A percentile compares a stretch with the other conserved stretches of the same genome.
Evolutionary conservation across 176 grass and related monocot species (phyloP).

Genomic region (Oryza meyeriana): DNA sequence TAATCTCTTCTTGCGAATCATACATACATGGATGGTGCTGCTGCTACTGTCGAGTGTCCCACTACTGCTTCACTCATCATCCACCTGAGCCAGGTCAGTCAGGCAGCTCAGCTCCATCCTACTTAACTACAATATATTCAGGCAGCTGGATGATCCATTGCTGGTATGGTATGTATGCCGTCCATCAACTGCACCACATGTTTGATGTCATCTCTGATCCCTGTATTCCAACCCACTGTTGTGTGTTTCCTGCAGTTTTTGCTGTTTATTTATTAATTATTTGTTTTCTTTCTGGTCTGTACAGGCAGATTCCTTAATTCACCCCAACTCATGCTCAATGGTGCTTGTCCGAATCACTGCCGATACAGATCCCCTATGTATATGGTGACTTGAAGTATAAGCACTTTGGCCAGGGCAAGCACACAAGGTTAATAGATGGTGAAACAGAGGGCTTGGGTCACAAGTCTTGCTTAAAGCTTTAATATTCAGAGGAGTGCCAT

Average conservation of each 20-base stretch:
- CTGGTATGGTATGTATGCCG: slow-evolving; percentile 18
- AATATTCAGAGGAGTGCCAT: not conserved
- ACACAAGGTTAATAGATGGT: too few relatives aligned
- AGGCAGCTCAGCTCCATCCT: not conserved
- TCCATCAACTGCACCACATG: slow-evolving; percentile 42
- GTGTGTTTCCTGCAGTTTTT: not conserved
- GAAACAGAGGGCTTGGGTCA: too few relatives aligned
- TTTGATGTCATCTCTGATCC: slow-evolving; percentile 25
- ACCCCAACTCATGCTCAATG: not conserved
- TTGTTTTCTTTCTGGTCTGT: not conserved
- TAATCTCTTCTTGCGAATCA: not conserved
- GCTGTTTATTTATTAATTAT: not conserved
- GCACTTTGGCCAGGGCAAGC: not conserved
- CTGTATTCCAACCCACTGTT: slow-evolving; percentile 16
- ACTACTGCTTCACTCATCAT: slow-evolving; percentile 35
- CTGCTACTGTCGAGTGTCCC: slow-evolving; percentile 26
- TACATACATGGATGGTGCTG: not conserved
- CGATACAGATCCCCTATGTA: not conserved
- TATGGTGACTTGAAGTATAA: not conserved
- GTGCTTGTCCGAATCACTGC: not conserved
- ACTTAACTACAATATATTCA: not conserved
- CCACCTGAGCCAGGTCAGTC: not conserved
- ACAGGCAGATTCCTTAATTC: not conserved
- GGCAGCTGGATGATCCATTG: not conserved
- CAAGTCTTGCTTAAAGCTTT: not conserved